A percentile compares a stretch with the other conserved stretches of the same genome.
Evolutionary conservation across 2,329 filamentous ascomycete genomes (phyloP).

Genomic region (Colletotrichum sp.): DNA sequence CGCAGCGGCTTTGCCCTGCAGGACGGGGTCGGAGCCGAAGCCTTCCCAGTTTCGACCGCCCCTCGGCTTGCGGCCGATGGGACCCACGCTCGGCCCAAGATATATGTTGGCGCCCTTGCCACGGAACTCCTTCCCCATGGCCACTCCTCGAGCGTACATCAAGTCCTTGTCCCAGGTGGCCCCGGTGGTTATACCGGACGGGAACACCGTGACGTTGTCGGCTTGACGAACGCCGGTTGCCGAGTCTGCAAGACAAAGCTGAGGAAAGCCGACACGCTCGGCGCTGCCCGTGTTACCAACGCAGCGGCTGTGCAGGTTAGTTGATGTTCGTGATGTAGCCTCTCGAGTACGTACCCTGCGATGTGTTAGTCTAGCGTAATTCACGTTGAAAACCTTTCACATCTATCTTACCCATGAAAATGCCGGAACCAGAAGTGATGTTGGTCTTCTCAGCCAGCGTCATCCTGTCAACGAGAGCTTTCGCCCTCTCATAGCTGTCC

Average conservation of each 20-base stretch:
- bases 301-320: slow-evolving; percentile 56
- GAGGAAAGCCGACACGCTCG: slow-evolving; percentile 71
- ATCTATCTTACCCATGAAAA: slow-evolving; percentile 66
- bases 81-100: slow-evolving; percentile 73
- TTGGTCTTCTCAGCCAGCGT: slow-evolving; percentile 84
- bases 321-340: background rate
- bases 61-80: slow-evolving; percentile 73
- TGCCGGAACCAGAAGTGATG: slow-evolving; percentile 73
- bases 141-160: slow-evolving; percentile 71
- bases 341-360: slow-evolving; percentile 24
- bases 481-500: slow-evolving; percentile 73
- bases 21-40: slow-evolving; percentile 72
- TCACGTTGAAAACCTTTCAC: background rate
- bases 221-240: slow-evolving; percentile 75
- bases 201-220: slow-evolving; percentile 79
- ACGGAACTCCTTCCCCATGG: slow-evolving; percentile 73
- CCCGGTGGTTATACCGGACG: slow-evolving; percentile 77
- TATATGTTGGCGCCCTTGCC: slow-evolving; percentile 77
- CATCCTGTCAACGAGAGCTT: slow-evolving; percentile 73
- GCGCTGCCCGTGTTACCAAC: slow-evolving; percentile 80
- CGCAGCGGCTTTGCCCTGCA: slow-evolving; percentile 79
- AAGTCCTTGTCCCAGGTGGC: slow-evolving; percentile 78
- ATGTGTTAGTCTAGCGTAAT: slow-evolving; percentile 6
- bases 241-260: slow-evolving; percentile 74
- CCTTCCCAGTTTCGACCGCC: slow-evolving; percentile 80